A percentile compares a stretch with the other conserved stretches of the same genome.
phyloP scores from a whole-genome alignment of 257 asterid species.

The Solanum pinnatisectum region DNA sequence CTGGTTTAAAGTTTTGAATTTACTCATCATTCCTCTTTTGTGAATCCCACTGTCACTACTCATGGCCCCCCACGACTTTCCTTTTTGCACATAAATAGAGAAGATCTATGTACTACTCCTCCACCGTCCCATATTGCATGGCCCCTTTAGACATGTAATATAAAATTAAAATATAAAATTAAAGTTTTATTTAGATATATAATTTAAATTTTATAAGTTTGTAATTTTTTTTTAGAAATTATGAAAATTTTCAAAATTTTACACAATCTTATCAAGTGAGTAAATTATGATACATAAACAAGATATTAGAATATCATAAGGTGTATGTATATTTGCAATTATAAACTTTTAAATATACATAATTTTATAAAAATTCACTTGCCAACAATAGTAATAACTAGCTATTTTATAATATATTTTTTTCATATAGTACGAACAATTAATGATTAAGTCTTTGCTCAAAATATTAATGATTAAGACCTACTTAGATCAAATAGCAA shows the following conservation, averaged over 20 bases:
- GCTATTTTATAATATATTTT: neutral
- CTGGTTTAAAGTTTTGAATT: neutral
- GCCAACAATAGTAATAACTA: neutral
- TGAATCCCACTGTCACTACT: slow-evolving; percentile 3
- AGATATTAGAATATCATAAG: neutral
- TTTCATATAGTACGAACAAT: neutral
- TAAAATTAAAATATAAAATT: too few relatives aligned
- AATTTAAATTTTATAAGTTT: too few relatives aligned
- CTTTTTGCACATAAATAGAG: neutral
- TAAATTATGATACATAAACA: neutral
- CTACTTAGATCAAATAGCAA: neutral
- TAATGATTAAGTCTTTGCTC: neutral
- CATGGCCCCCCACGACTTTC: neutral
- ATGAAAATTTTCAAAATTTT: neutral
- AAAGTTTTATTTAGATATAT: neutral
- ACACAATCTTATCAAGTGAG: neutral
- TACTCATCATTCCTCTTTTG: slow-evolving; percentile 20
- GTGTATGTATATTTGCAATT: neutral
- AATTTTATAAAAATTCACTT: neutral
- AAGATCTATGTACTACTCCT: neutral
- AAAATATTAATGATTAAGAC: neutral
- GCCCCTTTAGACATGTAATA: neutral
- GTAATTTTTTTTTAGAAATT: too few relatives aligned
- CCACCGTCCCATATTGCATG: neutral
- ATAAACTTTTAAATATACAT: neutral